Evolutionary conservation across 2,329 filamentous ascomycete species (phyloP), one percentile per base, ranked within the genome.

Genomic region (Pseudopyrenochaeta lycopersici): DNA sequence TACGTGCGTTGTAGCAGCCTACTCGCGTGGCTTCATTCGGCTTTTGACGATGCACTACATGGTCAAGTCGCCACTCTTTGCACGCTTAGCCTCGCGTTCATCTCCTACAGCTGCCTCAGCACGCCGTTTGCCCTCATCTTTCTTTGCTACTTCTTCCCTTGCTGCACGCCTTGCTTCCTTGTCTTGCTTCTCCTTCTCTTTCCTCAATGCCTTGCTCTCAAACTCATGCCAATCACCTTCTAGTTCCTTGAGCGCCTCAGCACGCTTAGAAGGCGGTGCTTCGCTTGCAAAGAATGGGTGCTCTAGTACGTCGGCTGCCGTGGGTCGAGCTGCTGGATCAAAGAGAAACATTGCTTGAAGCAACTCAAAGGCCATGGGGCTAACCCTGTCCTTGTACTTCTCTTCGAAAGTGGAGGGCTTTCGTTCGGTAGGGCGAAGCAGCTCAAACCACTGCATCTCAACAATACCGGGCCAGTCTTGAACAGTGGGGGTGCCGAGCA

Each of bases 221-320:
- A 98, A 97, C 73, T 99, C 95, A 72, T 99, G 95, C 95, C 95
- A 99, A 67, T 99, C 95, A 18, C 95, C 95, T 66, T 95, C 87
- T 27, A 99, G 84, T 43, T 88, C 81, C 54, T 89, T 87, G 44
- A 99, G 84, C 87, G 97, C 93, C 60, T 88, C 81, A 35, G 92
- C 91, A 70, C 96, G 91, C 68, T 85, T 85, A 18, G 93, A 82
- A 49, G 81, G 76, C 15, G 95, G 94, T 63, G 91, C 88, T 76
- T 99, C 95, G 32, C 82, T 82, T 4, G 85, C 88, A 71, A 99
- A 99, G 78, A 99, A 99, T 1, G 88, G 82, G 74, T 99, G 93
- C 58, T 89, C 85, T 31, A 99, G 82, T 14, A 97, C 89, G 68
- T 96, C 88, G 18, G 89, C 87, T 2, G 95, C 94, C 4, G 87